Base-by-base conservation (phyloP, 805 yeast genomes). In the Pichia phayaonensis region DNA sequence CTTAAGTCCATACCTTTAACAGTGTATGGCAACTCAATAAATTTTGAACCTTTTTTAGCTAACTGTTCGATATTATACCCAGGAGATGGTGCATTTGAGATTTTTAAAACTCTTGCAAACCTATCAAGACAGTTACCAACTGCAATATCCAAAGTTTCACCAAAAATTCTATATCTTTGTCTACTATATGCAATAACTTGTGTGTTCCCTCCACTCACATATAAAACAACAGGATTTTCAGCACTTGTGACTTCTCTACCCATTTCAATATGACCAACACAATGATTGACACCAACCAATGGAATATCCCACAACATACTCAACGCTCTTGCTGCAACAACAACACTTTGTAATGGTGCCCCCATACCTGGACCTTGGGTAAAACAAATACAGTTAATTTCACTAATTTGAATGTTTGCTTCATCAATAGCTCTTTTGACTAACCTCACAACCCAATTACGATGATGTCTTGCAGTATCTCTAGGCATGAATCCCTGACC, bases 331-430 rank as follows among this genome's bases (percentile, higher is more conserved):
- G 99, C 98, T 1, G 95, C 95, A 45, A 94, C 75, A 3, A 85
- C 98, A 40, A 90, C 97, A 50, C 92, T 81, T 59, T 94, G 96
- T 48, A 94, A 70, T 0, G 99, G 99, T 0, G 98, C 98, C 2
- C 99, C 99, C 98, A 94, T 94, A 1, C 99, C 99, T 0, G 99
- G 99, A 6, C 99, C 99, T 67, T 86, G 95, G 1, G 99, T 94
- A 65, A 94, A 94, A 65, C 96, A 89, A 45, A 94, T 86, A 46
- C 86, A 83, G 66, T 86, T 90, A 7, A 84, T 61, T 44, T 86
- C 86, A 1, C 56, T 36, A 13, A 70, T 68, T 1, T 59, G 57
- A 7, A 88, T 60, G 0, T 69, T 65, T 1, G 95, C 84, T 41
- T 83, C 90, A 2, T 65, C 64, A 41, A 94, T 61, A 0, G 98